Percentiles rank a stretch among this genome's conserved stretches.
phyloP scores from a whole-genome alignment of 306 rosid genomes.

The Macrotyloma uniflorum region DNA sequence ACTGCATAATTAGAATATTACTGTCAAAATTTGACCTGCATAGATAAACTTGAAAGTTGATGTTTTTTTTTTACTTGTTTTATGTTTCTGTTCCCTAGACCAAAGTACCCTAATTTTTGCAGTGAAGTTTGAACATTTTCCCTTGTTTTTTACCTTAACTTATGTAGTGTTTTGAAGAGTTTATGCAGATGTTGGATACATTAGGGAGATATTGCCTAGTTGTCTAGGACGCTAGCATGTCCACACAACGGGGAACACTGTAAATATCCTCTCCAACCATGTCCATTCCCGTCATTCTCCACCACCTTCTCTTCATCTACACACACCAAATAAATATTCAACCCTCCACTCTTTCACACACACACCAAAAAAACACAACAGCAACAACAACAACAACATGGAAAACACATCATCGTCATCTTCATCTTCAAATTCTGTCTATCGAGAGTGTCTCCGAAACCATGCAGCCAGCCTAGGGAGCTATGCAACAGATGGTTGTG shows the following conservation, averaged over 20 bases:
- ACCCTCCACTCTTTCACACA: too few species aligned
- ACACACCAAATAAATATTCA: background rate
- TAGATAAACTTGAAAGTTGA: too few species aligned
- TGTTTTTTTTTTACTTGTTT: too few species aligned
- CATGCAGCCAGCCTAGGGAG: slow-evolving; percentile 97
- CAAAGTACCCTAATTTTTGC: background rate
- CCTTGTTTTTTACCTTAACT: background rate
- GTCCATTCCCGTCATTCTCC: slow-evolving; percentile 43
- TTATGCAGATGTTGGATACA: background rate
- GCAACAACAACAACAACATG: slow-evolving; percentile 18
- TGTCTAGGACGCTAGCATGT: slow-evolving; percentile 54
- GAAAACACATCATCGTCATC: slow-evolving; percentile 37
- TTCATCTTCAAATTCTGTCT: slow-evolving; percentile 37
- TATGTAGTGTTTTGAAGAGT: background rate
- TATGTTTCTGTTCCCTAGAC: too few species aligned
- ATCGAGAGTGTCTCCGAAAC: slow-evolving; percentile 81
- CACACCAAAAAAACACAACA: background rate
- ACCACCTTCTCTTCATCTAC: background rate
- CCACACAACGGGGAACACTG: slow-evolving; percentile 49
- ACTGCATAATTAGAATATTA: too few species aligned
- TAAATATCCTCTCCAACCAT: slow-evolving; percentile 37
- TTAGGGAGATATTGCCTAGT: slow-evolving; percentile 33
- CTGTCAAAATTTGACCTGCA: too few species aligned
- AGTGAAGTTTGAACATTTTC: background rate
- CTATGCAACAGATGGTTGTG: slow-evolving; percentile 93